Percentiles rank a stretch among this genome's conserved stretches.
These are phyloP conservation scores for Diaporthe longicolla DNA, from an alignment of 2,329 filamentous ascomycete species.

Conservation along the genomic window DNA sequence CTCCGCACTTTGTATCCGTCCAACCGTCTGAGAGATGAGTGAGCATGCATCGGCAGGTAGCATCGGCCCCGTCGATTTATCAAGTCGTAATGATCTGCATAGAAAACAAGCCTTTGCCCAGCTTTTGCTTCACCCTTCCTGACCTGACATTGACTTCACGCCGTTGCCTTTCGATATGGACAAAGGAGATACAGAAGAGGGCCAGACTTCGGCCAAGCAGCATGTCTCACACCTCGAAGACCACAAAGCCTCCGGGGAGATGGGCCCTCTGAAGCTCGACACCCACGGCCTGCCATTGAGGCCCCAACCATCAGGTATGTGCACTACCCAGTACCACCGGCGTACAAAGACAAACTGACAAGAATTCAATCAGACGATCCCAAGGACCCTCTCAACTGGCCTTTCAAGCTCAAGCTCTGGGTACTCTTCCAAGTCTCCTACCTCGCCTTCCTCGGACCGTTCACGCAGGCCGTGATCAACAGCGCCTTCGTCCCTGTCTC, in stretches of 20 bases:
- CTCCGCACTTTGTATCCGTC: conserved; percentile 13
- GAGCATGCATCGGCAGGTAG: conserved; percentile 3
- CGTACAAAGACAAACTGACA: background rate
- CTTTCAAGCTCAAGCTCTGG: conserved; percentile 2
- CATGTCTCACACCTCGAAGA: conserved; percentile 1
- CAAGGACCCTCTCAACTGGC: conserved; percentile 23
- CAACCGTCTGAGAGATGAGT: background rate
- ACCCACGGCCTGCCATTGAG: conserved; percentile 14
- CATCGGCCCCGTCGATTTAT: background rate
- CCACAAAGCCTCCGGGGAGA: background rate
- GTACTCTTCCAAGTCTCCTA: conserved; percentile 25
- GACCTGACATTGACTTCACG: background rate
- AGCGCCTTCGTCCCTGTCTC: conserved; percentile 16
- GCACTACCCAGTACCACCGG: background rate
- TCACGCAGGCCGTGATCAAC: conserved; percentile 10
- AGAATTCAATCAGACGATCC: background rate
- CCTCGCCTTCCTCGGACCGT: background rate
- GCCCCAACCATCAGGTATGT: conserved; percentile 8
- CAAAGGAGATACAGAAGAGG: background rate
- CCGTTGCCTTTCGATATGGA: background rate
- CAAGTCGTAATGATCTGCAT: background rate
- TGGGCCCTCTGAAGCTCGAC: background rate
- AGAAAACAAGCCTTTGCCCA: conserved; percentile 1
- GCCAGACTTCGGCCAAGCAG: background rate
- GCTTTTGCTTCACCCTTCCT: background rate